phyloP scores from a whole-genome alignment of 129 eudicot species.

The Deinandra increscens region DNA sequence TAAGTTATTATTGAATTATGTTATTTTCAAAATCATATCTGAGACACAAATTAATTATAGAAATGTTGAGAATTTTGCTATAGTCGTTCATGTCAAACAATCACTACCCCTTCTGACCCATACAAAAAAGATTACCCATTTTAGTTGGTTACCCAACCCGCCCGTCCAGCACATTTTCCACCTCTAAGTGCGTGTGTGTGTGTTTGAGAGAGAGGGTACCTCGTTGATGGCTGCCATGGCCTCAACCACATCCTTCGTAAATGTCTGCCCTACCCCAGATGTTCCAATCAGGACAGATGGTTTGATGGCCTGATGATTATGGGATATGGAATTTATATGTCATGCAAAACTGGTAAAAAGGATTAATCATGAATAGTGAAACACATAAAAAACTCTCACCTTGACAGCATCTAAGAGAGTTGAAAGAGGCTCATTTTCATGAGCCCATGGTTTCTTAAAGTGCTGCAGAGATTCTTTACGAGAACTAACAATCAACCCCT shows the following conservation, averaged over 20 bases:
- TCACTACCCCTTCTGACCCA: background rate
- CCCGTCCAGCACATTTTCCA: background rate
- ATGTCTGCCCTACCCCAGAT: slow-evolving; percentile 83
- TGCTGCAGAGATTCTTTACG: slow-evolving; percentile 90
- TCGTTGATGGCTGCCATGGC: slow-evolving; percentile 72
- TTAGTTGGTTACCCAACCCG: background rate
- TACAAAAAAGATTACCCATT: background rate
- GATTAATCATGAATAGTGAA: background rate
- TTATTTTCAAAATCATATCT: background rate
- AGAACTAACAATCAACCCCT: slow-evolving; percentile 82
- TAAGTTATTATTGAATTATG: too few species aligned
- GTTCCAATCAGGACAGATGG: slow-evolving; percentile 90
- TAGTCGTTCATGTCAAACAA: background rate
- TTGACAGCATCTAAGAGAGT: slow-evolving; percentile 82
- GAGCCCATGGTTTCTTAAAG: slow-evolving; percentile 96
- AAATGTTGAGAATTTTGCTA: background rate
- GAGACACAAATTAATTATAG: background rate
- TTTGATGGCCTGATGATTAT: slow-evolving; percentile 57
- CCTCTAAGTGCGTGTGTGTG: background rate
- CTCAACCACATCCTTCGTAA: slow-evolving; percentile 84
- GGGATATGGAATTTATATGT: background rate
- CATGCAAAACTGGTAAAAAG: background rate
- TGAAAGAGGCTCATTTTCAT: slow-evolving; percentile 65
- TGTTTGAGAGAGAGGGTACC: slow-evolving; percentile 41
- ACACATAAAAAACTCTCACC: slow-evolving; percentile 35